Evolutionary conservation across 129 eudicot species (phyloP).

Genomic region (Scalesia atractyloides): DNA sequence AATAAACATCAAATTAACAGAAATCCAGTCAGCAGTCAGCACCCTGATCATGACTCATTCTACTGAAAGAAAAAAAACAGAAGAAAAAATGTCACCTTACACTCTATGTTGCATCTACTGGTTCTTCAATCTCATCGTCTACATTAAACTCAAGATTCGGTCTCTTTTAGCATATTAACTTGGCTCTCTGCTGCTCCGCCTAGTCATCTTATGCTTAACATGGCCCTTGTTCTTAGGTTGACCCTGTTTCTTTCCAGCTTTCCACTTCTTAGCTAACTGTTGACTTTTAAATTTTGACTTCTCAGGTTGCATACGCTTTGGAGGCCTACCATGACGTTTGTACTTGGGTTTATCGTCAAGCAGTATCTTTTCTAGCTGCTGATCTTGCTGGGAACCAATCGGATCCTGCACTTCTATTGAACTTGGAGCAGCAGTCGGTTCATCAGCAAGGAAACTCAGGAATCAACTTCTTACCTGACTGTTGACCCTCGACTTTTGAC

Average conservation of each 20-base stretch:
- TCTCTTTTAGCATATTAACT: conserved; percentile 3
- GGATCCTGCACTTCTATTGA: conserved; percentile 19
- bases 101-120: neutral
- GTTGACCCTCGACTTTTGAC: too few species aligned
- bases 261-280: conserved; percentile 20
- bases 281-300: conserved; percentile 4
- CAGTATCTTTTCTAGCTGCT: conserved; percentile 15
- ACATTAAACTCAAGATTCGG: conserved; percentile 8
- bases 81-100: neutral
- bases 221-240: conserved; percentile 5
- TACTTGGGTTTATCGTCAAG: conserved; percentile 18
- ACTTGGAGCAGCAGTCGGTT: neutral
- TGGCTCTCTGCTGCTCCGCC: conserved; percentile 21
- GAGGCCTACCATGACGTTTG: conserved; percentile 24
- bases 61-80: neutral
- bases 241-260: conserved; percentile 11
- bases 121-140: neutral
- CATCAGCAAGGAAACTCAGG: conserved; percentile 13
- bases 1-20: conserved; percentile 6
- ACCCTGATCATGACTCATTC: conserved; percentile 20
- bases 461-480: neutral
- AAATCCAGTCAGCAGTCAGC: neutral
- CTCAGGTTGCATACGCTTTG: conserved; percentile 3
- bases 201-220: conserved; percentile 24
- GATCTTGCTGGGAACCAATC: conserved; percentile 6